A percentile compares a stretch with the other conserved stretches of the same genome.
phyloP scores from a whole-genome alignment of 768 basidiomycete species.

The Termitomyces sp. region DNA sequence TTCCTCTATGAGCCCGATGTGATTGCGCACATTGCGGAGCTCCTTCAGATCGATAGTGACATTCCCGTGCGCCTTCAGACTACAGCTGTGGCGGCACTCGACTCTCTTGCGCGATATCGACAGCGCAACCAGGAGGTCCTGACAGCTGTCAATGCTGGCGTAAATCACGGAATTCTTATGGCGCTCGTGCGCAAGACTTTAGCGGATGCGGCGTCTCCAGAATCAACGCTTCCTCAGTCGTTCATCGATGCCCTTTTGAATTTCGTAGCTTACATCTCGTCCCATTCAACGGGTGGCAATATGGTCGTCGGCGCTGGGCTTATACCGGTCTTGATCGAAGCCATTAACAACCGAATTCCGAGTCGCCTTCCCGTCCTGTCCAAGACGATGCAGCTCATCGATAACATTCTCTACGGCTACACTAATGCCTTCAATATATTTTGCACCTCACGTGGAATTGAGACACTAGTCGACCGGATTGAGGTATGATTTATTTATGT shows the following conservation, averaged over 20 bases:
- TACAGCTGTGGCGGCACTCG: constrained; percentile 84
- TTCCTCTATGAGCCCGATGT: constrained; percentile 96
- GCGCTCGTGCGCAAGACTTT: constrained; percentile 82
- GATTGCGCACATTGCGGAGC: constrained; percentile 82
- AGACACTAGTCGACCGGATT: constrained; percentile 81
- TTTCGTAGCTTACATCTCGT: constrained; percentile 85
- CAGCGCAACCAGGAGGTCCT: constrained; percentile 82
- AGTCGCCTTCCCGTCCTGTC: constrained; percentile 74
- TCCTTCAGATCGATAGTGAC: constrained; percentile 76
- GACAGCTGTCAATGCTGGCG: constrained; percentile 88
- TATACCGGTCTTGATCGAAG: constrained; percentile 83
- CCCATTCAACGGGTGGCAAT: constrained; percentile 80
- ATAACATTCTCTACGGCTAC: constrained; percentile 89
- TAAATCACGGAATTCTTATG: constrained; percentile 95
- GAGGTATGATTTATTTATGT: constrained; percentile 49
- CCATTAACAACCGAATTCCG: constrained; percentile 75
- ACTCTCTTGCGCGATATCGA: constrained; percentile 85
- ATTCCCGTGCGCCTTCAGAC: constrained; percentile 75
- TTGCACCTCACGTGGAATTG: constrained; percentile 79
- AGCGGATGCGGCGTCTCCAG: constrained; percentile 61
- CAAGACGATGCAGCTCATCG: constrained; percentile 89
- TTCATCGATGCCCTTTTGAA: constrained; percentile 83
- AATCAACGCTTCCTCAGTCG: constrained; percentile 64
- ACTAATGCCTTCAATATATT: constrained; percentile 86
- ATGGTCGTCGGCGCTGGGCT: constrained; percentile 96